phyloP scores from a whole-genome alignment of 768 basidiomycete genomes.

The Leccinum longicurvipes region DNA sequence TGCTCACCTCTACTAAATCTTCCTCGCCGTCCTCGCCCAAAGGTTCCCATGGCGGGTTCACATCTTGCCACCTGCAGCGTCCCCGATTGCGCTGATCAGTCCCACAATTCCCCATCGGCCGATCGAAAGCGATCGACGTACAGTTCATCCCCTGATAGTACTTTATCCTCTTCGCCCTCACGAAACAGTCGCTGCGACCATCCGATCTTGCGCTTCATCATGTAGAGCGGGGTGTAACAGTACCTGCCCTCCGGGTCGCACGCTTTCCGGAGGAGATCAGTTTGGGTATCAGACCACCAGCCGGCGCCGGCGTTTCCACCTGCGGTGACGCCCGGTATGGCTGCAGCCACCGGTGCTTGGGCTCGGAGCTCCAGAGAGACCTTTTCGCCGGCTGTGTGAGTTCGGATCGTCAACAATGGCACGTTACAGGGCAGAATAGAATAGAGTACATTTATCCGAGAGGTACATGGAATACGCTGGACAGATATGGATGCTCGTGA shows the following conservation, averaged over 20 bases:
- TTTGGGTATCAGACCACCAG: constrained; percentile 23
- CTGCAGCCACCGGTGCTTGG: constrained; percentile 10
- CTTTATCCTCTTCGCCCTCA: background rate
- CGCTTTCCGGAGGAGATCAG: constrained; percentile 23
- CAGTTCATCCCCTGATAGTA: constrained; percentile 9
- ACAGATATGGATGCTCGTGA: constrained; percentile 31
- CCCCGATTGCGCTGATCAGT: background rate
- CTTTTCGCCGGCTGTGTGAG: constrained; percentile 20
- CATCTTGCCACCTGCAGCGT: constrained; percentile 22
- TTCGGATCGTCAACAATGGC: background rate
- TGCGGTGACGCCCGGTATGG: constrained; percentile 4
- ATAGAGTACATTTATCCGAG: constrained; percentile 23
- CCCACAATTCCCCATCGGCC: background rate
- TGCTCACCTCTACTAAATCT: constrained; percentile 16
- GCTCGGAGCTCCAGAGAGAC: constrained; percentile 22
- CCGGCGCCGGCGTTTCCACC: constrained; percentile 9
- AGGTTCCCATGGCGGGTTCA: constrained; percentile 18
- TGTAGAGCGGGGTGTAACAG: constrained; percentile 27
- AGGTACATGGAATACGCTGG: constrained; percentile 35
- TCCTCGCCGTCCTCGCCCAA: constrained; percentile 25
- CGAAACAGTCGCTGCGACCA: constrained; percentile 7
- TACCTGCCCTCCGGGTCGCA: constrained; percentile 21
- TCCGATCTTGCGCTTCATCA: constrained; percentile 14
- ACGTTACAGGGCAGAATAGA: background rate
- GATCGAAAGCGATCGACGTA: constrained; percentile 9